These are phyloP conservation scores for Wolfiporia cocos DNA, from an alignment of 1,284 basidiomycete genomes.

Conservation along the genomic window DNA sequence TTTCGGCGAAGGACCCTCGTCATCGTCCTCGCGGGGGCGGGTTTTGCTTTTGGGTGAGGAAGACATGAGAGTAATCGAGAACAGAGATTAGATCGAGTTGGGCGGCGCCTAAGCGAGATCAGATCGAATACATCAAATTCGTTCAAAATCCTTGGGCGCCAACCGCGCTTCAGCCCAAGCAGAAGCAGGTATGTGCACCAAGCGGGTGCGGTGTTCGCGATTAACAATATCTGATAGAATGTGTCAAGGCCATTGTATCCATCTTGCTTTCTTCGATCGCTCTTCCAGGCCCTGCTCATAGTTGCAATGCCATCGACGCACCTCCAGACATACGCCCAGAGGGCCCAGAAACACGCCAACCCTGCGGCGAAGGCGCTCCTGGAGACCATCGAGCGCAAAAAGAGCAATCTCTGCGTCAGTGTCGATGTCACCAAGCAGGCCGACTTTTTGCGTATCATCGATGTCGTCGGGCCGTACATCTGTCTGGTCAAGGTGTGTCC, in stretches of 20 bases:
- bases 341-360: constrained; percentile 61
- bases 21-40: constrained; percentile 45
- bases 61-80: constrained; percentile 14
- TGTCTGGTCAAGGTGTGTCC: constrained; percentile 87
- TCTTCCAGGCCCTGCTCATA: no score
- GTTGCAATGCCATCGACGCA: constrained; percentile 35
- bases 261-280: no score
- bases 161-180: no score
- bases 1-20: constrained; percentile 48
- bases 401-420: constrained; percentile 90
- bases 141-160: no score
- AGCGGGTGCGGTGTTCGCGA: no score
- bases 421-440: constrained; percentile 87
- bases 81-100: not conserved
- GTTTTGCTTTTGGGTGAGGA: constrained; percentile 21
- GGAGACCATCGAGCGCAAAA: constrained; percentile 82
- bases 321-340: constrained; percentile 54
- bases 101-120: no score
- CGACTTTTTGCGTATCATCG: constrained; percentile 83
- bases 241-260: constrained; percentile 28
- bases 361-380: constrained; percentile 75
- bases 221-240: constrained; percentile 69
- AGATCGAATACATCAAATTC: no score
- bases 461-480: constrained; percentile 83
- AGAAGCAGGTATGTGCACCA: no score